phyloP scores from a whole-genome alignment of 768 basidiomycete genomes.

The Lactarius hatsudake region DNA sequence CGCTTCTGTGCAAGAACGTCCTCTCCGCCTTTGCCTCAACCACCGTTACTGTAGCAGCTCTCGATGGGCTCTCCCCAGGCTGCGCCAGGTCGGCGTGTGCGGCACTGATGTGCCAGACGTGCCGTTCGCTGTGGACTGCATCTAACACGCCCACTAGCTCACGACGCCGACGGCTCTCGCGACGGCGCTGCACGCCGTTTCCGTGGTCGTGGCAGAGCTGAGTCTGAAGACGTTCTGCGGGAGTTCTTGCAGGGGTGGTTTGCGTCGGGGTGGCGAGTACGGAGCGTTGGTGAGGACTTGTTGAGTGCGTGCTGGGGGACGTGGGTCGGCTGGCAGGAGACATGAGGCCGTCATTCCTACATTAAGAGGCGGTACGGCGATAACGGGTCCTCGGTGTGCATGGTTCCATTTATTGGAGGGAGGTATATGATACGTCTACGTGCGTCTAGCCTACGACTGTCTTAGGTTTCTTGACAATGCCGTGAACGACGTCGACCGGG shows the following conservation, averaged over 20 bases:
- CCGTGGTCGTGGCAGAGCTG: constrained; percentile 14
- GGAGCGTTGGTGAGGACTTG: constrained; percentile 19
- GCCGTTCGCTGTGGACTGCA: constrained; percentile 4
- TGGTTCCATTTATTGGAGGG: no score
- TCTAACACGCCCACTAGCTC: background rate
- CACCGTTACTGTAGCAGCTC: background rate
- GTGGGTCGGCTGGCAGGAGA: no score
- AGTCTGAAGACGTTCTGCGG: constrained; percentile 33
- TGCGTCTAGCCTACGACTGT: no score
- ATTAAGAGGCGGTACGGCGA: no score
- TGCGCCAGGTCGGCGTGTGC: background rate
- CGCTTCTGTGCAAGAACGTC: constrained; percentile 24
- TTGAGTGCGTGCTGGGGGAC: constrained; percentile 3
- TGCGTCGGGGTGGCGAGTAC: constrained; percentile 19
- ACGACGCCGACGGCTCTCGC: background rate
- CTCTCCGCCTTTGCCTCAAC: background rate
- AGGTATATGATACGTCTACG: no score
- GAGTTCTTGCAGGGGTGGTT: constrained; percentile 33
- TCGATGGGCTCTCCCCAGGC: constrained; percentile 17
- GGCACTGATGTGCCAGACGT: background rate
- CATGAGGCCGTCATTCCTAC: no score
- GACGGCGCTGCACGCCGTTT: background rate
- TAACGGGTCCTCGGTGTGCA: no score
- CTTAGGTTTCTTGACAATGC: background rate
- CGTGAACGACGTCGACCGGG: background rate